Evolutionary conservation across 2,329 filamentous ascomycete species (phyloP), one percentile per base, ranked within the genome.

Genomic region (Ophiostoma montium): DNA sequence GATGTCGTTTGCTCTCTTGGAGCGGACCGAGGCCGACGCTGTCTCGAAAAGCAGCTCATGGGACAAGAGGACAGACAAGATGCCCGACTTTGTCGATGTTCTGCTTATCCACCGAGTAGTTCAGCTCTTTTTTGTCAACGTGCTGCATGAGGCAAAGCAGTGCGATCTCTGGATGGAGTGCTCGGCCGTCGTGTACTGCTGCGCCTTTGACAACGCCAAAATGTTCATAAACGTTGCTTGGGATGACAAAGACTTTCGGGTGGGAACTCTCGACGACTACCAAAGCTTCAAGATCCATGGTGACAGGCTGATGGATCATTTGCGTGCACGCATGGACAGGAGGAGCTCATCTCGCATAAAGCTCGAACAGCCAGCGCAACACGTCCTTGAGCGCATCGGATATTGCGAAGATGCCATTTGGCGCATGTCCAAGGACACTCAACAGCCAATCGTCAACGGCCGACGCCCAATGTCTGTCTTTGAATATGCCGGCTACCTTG

Each of bases 211-310:
- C 18, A 62, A 67, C 21, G 72, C 72, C 3, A 62, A 68, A 33
- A 55, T 58, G 32, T 63, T 68, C 13, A 70, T 73, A 8, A n/a
- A 60, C n/a, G n/a, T n/a, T n/a, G n/a, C n/a, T n/a, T n/a, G n/a
- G n/a, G 64, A 6, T 65, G 67, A 47, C 8, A 38, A 38, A 12
- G 16, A 19, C 11, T 58, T 63, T 0, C 59, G 62, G 31, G 63
- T 67, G 1, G 70, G 71, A 6, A 60, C 72, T 31, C 66, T 73
- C 0, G 70, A 75, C 48, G 74, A 78, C 55, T 77, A 73, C 55
- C 63, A 70, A 12, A 62, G 71, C 10, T 75, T 74, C 46, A 61
- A 66, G 16, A 70, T 75, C 16, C 74, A 78, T 50, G 73, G 73
- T 0, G 63, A 65, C 35, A 68, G 65, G 46, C 59, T 78, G 15